Evolutionary conservation across 73 alveolate species (phyloP).

Genomic region (Paramecium biaurelia): DNA sequence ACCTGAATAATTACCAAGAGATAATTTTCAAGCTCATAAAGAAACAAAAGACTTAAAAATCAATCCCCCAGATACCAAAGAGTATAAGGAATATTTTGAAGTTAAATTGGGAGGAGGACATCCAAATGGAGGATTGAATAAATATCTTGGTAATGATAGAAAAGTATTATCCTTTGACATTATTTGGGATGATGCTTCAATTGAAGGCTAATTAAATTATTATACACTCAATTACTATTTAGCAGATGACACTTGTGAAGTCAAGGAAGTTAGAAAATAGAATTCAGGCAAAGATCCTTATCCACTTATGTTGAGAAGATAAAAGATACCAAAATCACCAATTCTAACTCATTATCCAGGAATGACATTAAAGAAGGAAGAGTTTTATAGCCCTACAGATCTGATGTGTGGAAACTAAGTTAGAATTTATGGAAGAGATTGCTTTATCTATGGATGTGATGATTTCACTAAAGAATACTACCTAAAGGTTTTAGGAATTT

Average conservation of each 20-base stretch:
- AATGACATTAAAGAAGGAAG: conserved; percentile 88
- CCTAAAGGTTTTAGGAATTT: conserved; percentile 78
- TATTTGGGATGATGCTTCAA: conserved; percentile 73
- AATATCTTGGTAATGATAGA: conserved; percentile 15
- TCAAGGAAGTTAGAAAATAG: conserved; percentile 85
- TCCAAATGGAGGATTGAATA: conserved; percentile 55
- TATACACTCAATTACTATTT: conserved; percentile 89
- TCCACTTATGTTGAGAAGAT: conserved; percentile 91
- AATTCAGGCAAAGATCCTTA: conserved; percentile 91
- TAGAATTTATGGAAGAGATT: conserved; percentile 88
- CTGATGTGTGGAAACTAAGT: conserved; percentile 83
- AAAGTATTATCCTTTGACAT: conserved; percentile 26
- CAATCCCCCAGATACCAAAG: conserved; percentile 91
- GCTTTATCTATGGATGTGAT: conserved; percentile 89
- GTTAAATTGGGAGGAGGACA: conserved; percentile 92
- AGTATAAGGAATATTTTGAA: conserved; percentile 90
- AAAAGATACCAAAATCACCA: conserved; percentile 90
- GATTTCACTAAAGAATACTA: conserved; percentile 95
- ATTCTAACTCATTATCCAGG: conserved; percentile 94
- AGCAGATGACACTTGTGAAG: conserved; percentile 90
- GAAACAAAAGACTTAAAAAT: conserved; percentile 84
- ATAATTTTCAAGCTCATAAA: conserved; percentile 78
- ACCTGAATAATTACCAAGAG: conserved; percentile 87
- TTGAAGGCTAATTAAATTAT: conserved; percentile 91
- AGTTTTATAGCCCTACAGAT: conserved; percentile 86